A percentile compares a stretch with the other conserved stretches of the same genome.
Conservation (phyloP, 2,329 filamentous ascomycete species). For the Monosporascus sp. region DNA sequence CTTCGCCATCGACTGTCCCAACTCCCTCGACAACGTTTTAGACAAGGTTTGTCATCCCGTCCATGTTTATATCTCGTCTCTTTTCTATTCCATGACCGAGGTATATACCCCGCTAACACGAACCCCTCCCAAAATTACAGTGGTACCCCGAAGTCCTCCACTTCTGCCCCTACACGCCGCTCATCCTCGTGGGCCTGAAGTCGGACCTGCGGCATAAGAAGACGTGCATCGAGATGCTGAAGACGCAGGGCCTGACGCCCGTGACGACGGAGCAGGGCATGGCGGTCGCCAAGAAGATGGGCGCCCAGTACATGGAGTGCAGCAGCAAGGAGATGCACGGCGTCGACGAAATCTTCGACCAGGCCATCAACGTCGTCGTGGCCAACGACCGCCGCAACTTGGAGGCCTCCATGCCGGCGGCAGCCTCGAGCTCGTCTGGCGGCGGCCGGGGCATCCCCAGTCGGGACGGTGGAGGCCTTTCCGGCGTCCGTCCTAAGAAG, state of each 20-base stretch:
- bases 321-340: constrained; percentile 96
- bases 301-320: constrained; percentile 94
- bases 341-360: constrained; percentile 93
- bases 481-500: constrained; percentile 54
- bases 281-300: constrained; percentile 87
- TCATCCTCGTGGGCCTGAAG: constrained; percentile 93
- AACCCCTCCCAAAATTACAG: constrained; percentile 39
- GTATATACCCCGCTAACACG: constrained; percentile 19
- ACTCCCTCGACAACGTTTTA: constrained; percentile 95
- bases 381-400: constrained; percentile 67
- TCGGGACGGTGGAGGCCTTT: constrained; percentile 32
- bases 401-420: constrained; percentile 40
- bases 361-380: constrained; percentile 84
- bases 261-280: constrained; percentile 88
- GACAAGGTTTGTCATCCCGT: constrained; percentile 69
- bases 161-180: constrained; percentile 95
- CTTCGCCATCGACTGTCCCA: constrained; percentile 98
- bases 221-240: constrained; percentile 97
- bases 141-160: constrained; percentile 99
- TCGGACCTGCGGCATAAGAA: constrained; percentile 93
- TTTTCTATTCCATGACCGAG: neutral
- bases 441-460: constrained; percentile 23
- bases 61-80: neutral
- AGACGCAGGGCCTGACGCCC: constrained; percentile 92
- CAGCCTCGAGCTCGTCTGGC: constrained; percentile 25